phyloP scores from a whole-genome alignment of 306 rosid species.

The Leucaena leucocephala region DNA sequence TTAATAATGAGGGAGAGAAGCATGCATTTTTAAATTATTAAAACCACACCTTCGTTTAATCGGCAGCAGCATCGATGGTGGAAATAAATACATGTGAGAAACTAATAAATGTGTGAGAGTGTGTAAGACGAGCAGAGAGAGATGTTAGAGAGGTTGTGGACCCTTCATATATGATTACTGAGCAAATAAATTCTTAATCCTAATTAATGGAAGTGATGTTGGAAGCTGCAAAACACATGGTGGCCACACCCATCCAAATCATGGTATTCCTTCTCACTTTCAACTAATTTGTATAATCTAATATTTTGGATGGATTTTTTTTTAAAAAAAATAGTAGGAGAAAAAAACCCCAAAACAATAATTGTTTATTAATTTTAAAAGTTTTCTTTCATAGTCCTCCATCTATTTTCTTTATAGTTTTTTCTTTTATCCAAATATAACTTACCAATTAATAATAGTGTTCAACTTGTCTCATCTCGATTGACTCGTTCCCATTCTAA shows the following conservation, averaged over 20 bases:
- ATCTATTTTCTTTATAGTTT: too few species aligned
- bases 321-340: too few species aligned
- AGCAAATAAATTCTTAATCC: not conserved
- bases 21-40: constrained; percentile 23
- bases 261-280: too few species aligned
- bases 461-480: too few species aligned
- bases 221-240: not conserved
- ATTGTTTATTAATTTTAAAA: too few species aligned
- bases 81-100: constrained; percentile 11
- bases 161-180: not conserved
- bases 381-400: too few species aligned
- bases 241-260: not conserved
- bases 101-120: constrained; percentile 33
- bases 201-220: not conserved
- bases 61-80: not conserved
- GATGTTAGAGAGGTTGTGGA: not conserved
- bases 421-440: too few species aligned
- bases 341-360: too few species aligned
- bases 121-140: not conserved
- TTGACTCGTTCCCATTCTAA: too few species aligned
- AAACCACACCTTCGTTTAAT: constrained; percentile 34
- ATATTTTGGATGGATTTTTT: too few species aligned
- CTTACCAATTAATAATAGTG: too few species aligned
- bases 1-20: constrained; percentile 34
- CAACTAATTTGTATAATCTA: too few species aligned